Evolutionary conservation across 495 filamentous ascomycete species (phyloP).

Genomic region (Cairneyella variabilis): DNA sequence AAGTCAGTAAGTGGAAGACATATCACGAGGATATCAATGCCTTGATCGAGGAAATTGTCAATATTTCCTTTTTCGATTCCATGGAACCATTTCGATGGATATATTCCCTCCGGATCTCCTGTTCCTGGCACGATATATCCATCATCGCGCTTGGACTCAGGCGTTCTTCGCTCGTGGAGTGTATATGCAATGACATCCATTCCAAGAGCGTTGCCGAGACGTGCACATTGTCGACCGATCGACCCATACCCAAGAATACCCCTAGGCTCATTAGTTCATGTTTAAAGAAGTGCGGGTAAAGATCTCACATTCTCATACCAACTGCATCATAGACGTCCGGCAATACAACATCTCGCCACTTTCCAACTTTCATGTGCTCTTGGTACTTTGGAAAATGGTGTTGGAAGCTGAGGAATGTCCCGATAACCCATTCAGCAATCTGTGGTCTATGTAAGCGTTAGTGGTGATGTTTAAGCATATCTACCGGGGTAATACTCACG

Average conservation of each 20-base stretch:
- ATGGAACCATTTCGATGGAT: conserved; percentile 69
- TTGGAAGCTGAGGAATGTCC: conserved; percentile 41
- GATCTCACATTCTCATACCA: conserved; percentile 38
- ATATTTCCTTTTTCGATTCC: conserved; percentile 55
- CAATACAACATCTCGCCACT: no score
- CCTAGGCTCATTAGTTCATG: conserved; percentile 42
- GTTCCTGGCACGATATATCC: conserved; percentile 69
- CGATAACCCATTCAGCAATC: conserved; percentile 72
- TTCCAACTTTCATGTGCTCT: no score
- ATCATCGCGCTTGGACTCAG: conserved; percentile 51
- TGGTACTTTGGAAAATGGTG: conserved; percentile 38
- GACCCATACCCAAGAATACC: conserved; percentile 82
- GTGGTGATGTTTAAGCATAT: no score
- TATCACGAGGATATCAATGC: conserved; percentile 71
- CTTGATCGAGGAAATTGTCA: conserved; percentile 59
- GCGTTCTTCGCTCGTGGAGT: conserved; percentile 49
- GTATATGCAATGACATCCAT: conserved; percentile 80
- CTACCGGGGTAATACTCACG: no score
- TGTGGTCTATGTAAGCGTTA: conserved; percentile 83
- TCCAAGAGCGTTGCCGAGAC: conserved; percentile 65
- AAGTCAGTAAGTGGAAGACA: conserved; percentile 64
- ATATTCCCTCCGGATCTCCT: conserved; percentile 67
- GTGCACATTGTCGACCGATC: conserved; percentile 53
- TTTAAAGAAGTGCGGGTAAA: conserved; percentile 31
- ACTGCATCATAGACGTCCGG: no score